These are phyloP conservation scores for Solanum virginianum DNA, from an alignment of 257 asterid species.

Conservation along the genomic window DNA sequence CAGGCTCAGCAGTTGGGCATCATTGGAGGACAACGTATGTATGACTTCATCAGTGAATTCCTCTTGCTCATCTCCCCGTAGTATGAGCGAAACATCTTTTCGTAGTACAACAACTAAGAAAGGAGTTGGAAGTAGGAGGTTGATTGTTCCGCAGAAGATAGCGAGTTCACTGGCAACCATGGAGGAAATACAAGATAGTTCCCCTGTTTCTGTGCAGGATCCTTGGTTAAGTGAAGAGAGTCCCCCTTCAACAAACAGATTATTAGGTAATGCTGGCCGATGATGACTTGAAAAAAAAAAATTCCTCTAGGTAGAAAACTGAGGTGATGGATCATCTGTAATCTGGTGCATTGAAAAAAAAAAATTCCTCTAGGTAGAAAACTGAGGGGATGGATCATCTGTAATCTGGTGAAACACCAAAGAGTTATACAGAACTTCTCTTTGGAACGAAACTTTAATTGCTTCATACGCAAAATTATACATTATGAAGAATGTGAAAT, in stretches of 20 bases:
- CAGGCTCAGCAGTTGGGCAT: constrained; percentile 64
- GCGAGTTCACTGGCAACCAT: constrained; percentile 5
- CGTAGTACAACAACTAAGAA: constrained; percentile 20
- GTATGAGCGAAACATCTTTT: constrained; percentile 55
- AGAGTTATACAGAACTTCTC: not conserved
- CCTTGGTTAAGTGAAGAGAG: constrained; percentile 71
- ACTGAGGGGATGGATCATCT: not conserved
- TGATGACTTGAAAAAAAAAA: not conserved
- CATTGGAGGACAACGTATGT: constrained; percentile 41
- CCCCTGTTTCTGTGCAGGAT: constrained; percentile 78
- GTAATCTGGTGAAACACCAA: not conserved
- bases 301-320: not conserved
- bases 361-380: not conserved
- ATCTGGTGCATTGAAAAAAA: not conserved
- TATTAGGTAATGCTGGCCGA: constrained; percentile 30
- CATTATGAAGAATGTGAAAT: not conserved
- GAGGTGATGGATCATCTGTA: not conserved
- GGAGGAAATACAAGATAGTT: constrained; percentile 35
- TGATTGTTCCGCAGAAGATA: constrained; percentile 24
- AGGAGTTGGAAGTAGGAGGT: constrained; percentile 37
- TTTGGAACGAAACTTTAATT: not conserved
- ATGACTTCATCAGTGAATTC: constrained; percentile 57
- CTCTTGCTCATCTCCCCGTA: constrained; percentile 51
- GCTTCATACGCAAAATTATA: not conserved
- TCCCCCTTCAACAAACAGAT: constrained; percentile 74